A percentile compares a stretch with the other conserved stretches of the same genome.
phyloP scores from a whole-genome alignment of 192 early-diverging fungal genomes.

The Helicostylum pulchrum region DNA sequence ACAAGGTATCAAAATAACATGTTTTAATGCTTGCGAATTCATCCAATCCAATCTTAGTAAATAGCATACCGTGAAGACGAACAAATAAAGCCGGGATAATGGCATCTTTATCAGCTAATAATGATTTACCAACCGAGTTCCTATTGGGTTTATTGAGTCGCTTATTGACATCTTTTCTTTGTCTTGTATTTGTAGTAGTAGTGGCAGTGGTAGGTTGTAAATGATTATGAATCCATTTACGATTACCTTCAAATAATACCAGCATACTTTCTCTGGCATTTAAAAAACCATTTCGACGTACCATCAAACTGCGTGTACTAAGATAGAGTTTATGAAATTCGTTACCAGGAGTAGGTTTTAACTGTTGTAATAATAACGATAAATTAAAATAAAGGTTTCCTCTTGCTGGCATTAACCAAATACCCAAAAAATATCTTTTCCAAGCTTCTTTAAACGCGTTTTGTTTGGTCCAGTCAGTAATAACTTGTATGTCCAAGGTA shows the following conservation, averaged over 20 bases:
- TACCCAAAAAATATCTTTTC: slow-evolving; percentile 36
- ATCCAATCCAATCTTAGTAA: slow-evolving; percentile 58
- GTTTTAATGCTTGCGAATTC: slow-evolving; percentile 37
- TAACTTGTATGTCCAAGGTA: slow-evolving; percentile 14
- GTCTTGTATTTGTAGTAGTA: too few species aligned
- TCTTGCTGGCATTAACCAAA: slow-evolving; percentile 24
- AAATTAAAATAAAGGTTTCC: slow-evolving; percentile 54
- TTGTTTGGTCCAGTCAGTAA: slow-evolving; percentile 24
- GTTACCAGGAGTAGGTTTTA: slow-evolving; percentile 29
- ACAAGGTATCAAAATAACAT: slow-evolving; percentile 18
- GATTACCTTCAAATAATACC: slow-evolving; percentile 46
- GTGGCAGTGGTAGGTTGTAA: not conserved
- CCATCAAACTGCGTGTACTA: slow-evolving; percentile 40
- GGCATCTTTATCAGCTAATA: not conserved
- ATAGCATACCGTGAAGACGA: slow-evolving; percentile 55
- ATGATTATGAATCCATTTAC: slow-evolving; percentile 31
- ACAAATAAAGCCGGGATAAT: slow-evolving; percentile 29
- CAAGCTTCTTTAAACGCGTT: slow-evolving; percentile 28
- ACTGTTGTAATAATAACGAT: slow-evolving; percentile 38
- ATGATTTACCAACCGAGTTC: too few species aligned
- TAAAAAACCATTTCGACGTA: slow-evolving; percentile 45
- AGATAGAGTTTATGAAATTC: slow-evolving; percentile 31
- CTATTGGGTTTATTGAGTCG: not conserved
- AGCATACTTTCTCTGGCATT: slow-evolving; percentile 51
- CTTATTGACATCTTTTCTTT: slow-evolving; percentile 5